A percentile compares a stretch with the other conserved stretches of the same genome.
Conservation (phyloP, 1,284 basidiomycete genomes). For the Schizopora paradoxa region DNA sequence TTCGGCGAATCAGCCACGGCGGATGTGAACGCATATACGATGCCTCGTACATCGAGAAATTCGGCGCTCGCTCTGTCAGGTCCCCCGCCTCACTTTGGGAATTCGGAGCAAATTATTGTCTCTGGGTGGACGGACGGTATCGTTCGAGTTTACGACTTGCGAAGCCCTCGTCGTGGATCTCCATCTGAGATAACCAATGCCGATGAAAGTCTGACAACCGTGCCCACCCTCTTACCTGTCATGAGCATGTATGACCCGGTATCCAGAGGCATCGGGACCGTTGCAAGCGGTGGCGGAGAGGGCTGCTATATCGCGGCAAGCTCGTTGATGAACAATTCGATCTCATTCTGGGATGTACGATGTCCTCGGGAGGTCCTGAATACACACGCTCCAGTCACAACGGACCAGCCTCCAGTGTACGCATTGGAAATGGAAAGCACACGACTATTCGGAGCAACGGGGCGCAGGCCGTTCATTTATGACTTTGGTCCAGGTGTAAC, state of each 20-base stretch:
- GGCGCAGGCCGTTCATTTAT: slow-evolving; percentile 66
- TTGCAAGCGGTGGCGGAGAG: slow-evolving; percentile 65
- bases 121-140: slow-evolving; percentile 76
- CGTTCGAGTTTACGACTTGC: slow-evolving; percentile 67
- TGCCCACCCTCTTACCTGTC: slow-evolving; percentile 43
- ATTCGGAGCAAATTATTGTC: slow-evolving; percentile 67
- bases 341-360: neutral
- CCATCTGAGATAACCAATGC: neutral
- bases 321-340: neutral
- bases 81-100: slow-evolving; percentile 51
- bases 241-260: slow-evolving; percentile 58
- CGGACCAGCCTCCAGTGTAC: neutral
- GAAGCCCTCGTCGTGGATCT: slow-evolving; percentile 34
- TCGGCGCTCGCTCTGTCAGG: too few species aligned
- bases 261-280: slow-evolving; percentile 63
- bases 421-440: neutral
- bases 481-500: slow-evolving; percentile 68
- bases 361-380: slow-evolving; percentile 28
- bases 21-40: too few species aligned
- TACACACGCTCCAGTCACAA: neutral
- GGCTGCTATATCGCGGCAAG: slow-evolving; percentile 20
- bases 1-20: slow-evolving; percentile 27
- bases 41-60: too few species aligned
- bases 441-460: slow-evolving; percentile 65
- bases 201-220: slow-evolving; percentile 16